Conservation (phyloP, 1,139 yeast species). For the Blastobotrys niveus region DNA sequence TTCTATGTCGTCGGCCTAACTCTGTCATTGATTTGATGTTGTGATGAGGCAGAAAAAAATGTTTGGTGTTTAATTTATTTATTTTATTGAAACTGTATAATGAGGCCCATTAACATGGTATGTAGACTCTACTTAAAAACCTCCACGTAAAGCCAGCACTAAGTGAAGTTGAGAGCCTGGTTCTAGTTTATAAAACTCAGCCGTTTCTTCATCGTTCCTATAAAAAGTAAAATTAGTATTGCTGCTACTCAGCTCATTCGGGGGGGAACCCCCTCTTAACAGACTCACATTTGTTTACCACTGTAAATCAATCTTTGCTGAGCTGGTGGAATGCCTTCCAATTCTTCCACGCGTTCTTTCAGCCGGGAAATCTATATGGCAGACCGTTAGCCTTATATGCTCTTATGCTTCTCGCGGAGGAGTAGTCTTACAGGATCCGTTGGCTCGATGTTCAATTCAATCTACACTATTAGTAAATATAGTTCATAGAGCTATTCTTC, state of each 20-base stretch:
- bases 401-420: conserved; percentile 13
- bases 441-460: conserved; percentile 74
- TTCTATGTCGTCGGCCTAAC: conserved; percentile 24
- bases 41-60: not conserved
- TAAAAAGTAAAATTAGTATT: not conserved
- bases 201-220: conserved; percentile 27
- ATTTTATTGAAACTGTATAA: too few species aligned
- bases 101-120: too few species aligned
- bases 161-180: conserved; percentile 78
- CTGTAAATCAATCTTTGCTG: conserved; percentile 89
- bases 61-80: not conserved
- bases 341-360: conserved; percentile 91
- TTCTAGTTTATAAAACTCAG: conserved; percentile 46
- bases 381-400: too few species aligned
- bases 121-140: conserved; percentile 37
- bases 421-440: conserved; percentile 49
- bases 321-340: conserved; percentile 95
- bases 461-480: conserved; percentile 35
- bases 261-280: conserved; percentile 65
- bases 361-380: conserved; percentile 60
- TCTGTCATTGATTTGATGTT: not conserved
- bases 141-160: conserved; percentile 88
- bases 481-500: conserved; percentile 1
- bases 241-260: too few species aligned
- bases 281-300: conserved; percentile 72